Base-by-base conservation (phyloP, 2,329 filamentous ascomycete genomes). In the Lojkania enalia region DNA sequence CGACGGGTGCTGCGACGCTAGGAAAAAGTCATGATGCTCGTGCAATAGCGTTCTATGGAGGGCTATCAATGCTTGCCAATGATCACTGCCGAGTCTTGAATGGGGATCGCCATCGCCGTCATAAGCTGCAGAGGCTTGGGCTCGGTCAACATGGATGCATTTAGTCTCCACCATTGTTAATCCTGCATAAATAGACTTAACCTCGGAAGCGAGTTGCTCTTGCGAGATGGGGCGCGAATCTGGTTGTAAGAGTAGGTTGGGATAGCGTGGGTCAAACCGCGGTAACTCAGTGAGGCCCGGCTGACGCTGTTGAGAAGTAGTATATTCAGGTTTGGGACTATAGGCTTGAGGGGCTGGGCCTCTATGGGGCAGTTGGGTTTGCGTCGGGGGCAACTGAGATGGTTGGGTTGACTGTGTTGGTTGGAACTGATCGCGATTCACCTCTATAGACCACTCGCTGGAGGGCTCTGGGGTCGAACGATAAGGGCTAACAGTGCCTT, bases 121-220 rank as follows among this genome's bases (percentile, higher is more conserved):
- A 33, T 83, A 80, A 0, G 81, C 77, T 6, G 74, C 72, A 19
- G 75, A 71, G 5, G 74, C 74, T 54, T 84, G 80, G 35, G 79
- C 76, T 33, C 81, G 83, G 55, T 92, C 88, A 1, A 95, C 85
- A 42, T 95, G 86, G 0, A 95, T 91, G 57, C 90, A 92, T 56
- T 94, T 90, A 18, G 81, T 83, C 63, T 97, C 92, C 0, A 96
- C 88, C 83, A 94, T 88, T 0, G 90, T 85, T 0, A 96, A 71
- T 0, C 88, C 90, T 0, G 85, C 84, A 58, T 96, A 95, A 3
- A 94, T 94, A 0, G 84, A 84, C 46, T 90, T 90, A 0, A 95
- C 87, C 58, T 96, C 90, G 0, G 84, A 83, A 0, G 89, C 82
- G 0, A 96, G 76, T 55, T 95, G 87, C 1, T 90, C 85, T 49